Conservation (phyloP, 148 eudicot species). For the Polygonum aviculare region DNA sequence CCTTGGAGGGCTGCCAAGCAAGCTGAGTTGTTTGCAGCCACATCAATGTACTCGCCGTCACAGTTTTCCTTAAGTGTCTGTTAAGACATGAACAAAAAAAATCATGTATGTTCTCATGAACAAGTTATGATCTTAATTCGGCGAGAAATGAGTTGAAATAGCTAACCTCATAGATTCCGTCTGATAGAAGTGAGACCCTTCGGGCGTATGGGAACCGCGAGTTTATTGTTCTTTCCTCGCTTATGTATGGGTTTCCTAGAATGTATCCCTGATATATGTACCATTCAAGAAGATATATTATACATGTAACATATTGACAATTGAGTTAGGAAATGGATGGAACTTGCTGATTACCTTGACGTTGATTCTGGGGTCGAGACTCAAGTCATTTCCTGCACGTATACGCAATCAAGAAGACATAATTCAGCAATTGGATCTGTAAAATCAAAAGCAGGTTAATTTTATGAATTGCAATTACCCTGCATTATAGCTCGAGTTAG, state of each 20-base stretch:
- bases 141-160: neutral
- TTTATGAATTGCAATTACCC: conserved; percentile 6
- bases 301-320: no score
- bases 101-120: neutral
- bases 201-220: conserved; percentile 18
- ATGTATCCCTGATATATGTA: conserved; percentile 21
- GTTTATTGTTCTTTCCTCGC: neutral
- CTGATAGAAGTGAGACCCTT: conserved; percentile 25
- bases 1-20: conserved; percentile 2
- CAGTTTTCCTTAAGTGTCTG: conserved; percentile 23
- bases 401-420: neutral
- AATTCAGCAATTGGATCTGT: neutral
- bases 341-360: neutral
- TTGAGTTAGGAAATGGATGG: neutral
- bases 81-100: neutral
- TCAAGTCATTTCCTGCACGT: neutral
- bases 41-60: neutral
- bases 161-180: conserved; percentile 24
- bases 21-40: neutral
- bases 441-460: neutral
- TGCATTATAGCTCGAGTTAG: conserved; percentile 16
- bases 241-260: conserved; percentile 25
- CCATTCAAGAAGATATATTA: neutral
- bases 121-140: neutral
- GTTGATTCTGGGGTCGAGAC: conserved; percentile 2